Evolutionary conservation across 1,284 basidiomycete species (phyloP).

Genomic region (Cutaneotrichosporon daszewskae): DNA sequence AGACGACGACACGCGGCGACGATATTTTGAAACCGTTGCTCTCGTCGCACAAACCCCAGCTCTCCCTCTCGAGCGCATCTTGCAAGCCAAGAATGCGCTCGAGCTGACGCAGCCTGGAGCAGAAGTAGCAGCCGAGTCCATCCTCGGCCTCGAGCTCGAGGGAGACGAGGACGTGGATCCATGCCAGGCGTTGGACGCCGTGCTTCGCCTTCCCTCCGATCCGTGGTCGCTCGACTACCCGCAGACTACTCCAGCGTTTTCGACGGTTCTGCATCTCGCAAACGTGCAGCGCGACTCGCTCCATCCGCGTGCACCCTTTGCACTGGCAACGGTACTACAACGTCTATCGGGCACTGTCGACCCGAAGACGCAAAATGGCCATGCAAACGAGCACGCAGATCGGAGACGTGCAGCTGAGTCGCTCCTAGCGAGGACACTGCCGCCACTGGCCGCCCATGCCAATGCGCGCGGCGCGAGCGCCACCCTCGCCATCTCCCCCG

Average conservation of each 20-base stretch:
- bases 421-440: slow-evolving; percentile 5
- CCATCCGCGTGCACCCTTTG: slow-evolving; percentile 6
- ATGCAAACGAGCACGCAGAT: too few relatives aligned
- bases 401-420: not conserved
- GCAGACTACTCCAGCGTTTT: not conserved
- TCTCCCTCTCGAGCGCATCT: not conserved
- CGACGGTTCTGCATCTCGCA: slow-evolving; percentile 2
- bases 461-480: slow-evolving; percentile 1
- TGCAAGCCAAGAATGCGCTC: not conserved
- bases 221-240: slow-evolving; percentile 4
- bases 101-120: not conserved
- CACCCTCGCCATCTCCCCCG: slow-evolving; percentile 1
- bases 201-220: not conserved
- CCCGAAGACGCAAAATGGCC: not conserved
- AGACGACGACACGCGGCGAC: not conserved
- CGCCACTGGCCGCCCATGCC: slow-evolving; percentile 6
- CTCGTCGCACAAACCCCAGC: not conserved
- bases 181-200: not conserved
- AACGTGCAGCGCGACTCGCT: not conserved
- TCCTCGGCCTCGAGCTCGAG: slow-evolving; percentile 12
- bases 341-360: slow-evolving; percentile 1
- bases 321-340: not conserved
- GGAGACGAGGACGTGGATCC: not conserved
- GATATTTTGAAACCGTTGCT: not conserved
- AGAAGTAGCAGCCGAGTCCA: not conserved